These are phyloP conservation scores for Cicer cuneatum DNA, from an alignment of 306 rosid species.

Conservation along the genomic window DNA sequence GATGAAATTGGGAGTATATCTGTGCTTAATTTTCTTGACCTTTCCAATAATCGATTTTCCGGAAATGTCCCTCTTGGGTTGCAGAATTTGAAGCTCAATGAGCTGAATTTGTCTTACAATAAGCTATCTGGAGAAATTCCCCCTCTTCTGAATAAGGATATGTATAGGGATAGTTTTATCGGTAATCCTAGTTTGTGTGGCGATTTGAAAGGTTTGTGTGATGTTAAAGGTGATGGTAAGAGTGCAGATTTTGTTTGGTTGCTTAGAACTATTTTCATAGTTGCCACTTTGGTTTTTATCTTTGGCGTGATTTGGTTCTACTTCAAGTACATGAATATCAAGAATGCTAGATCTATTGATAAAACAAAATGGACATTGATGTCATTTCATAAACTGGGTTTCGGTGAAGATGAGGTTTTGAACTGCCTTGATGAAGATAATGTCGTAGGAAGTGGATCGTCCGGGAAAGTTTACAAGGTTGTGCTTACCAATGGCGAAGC, in stretches of 20 bases:
- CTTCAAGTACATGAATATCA: conserved; percentile 67
- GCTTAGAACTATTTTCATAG: conserved; percentile 63
- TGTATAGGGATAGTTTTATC: conserved; percentile 71
- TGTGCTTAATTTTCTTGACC: conserved; percentile 81
- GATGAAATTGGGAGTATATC: conserved; percentile 63
- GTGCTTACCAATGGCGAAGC: conserved; percentile 68
- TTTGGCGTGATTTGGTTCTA: conserved; percentile 77
- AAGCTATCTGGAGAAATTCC: conserved; percentile 75
- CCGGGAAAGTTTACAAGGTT: conserved; percentile 93
- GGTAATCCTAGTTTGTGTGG: conserved; percentile 86
- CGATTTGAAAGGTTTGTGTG: conserved; percentile 62
- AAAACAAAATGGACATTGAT: conserved; percentile 81
- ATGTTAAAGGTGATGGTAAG: conserved; percentile 45
- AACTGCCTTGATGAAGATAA: conserved; percentile 88
- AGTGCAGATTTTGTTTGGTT: conserved; percentile 60
- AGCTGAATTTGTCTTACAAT: conserved; percentile 76
- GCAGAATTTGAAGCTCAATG: conserved; percentile 79
- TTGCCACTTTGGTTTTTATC: conserved; percentile 62
- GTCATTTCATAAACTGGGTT: conserved; percentile 96
- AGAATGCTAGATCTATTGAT: conserved; percentile 60
- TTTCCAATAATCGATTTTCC: conserved; percentile 66
- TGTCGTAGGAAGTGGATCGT: conserved; percentile 82
- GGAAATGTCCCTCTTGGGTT: conserved; percentile 71
- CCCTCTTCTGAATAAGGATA: conserved; percentile 62
- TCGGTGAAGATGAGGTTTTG: conserved; percentile 83